Conservation (phyloP, 164 flowering plant genomes). For the Kalanchoe fedtschenkoi region DNA sequence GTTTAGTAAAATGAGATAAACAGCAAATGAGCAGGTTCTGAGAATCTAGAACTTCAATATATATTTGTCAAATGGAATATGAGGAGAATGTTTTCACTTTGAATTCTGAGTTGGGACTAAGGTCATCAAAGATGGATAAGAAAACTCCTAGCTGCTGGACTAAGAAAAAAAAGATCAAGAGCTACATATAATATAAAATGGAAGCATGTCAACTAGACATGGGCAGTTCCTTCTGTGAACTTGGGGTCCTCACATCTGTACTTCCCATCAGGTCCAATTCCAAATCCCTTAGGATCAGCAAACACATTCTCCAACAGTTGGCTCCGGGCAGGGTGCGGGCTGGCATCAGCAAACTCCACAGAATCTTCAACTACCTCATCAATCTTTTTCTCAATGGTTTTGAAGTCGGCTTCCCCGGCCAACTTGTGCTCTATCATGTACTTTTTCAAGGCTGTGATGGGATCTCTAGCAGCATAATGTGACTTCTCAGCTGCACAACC, state of each 20-base stretch:
- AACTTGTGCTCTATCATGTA: constrained; percentile 67
- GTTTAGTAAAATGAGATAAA: no score
- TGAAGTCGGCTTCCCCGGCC: constrained; percentile 67
- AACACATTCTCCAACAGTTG: constrained; percentile 90
- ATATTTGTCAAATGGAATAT: no score
- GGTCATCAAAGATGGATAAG: background rate
- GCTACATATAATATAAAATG: background rate
- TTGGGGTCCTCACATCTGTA: constrained; percentile 95
- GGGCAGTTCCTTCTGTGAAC: constrained; percentile 91
- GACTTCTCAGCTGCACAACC: constrained; percentile 79
- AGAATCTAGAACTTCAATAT: no score
- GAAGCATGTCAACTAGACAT: constrained; percentile 32
- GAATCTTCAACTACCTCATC: constrained; percentile 83
- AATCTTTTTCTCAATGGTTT: constrained; percentile 81
- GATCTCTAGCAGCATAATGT: constrained; percentile 75
- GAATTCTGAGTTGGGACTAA: background rate
- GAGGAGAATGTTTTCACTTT: no score
- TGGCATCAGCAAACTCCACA: constrained; percentile 83
- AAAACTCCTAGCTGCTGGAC: background rate
- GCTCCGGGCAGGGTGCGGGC: constrained; percentile 62
- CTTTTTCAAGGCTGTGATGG: constrained; percentile 73
- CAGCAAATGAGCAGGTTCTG: no score
- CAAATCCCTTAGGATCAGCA: constrained; percentile 94
- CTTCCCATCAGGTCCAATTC: constrained; percentile 85
- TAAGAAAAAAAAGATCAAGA: background rate